Evolutionary conservation across 805 yeast species (phyloP), one percentile per base, ranked within the genome.

Genomic region (Cyberlindnera meyerae): DNA sequence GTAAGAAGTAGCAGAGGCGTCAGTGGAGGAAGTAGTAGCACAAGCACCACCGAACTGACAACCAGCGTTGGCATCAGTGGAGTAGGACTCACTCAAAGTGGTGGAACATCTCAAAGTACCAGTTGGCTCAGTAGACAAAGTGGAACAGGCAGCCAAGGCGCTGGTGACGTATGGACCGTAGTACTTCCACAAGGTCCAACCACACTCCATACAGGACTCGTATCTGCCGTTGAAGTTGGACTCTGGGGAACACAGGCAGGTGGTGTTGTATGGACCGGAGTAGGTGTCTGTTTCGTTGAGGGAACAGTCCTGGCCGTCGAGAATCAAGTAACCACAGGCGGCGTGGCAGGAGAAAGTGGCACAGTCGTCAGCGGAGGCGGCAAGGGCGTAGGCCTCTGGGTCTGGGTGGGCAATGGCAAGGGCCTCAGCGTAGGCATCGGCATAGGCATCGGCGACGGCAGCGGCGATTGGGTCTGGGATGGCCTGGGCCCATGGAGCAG

Each of bases 161-260:
- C 43, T 26, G 17, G 54, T 40, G 35, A 62, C 53, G 47, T 46
- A 62, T 1, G 40, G 33, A 27, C 64, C 61, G 46, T 63, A 63
- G 47, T 62, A 59, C 32, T 40, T 39, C 67, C 67, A 63, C 42
- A 63, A 43, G 36, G 65, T 60, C 65, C 68, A 62, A 30, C 66
- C 68, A 58, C 68, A 64, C 32, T 51, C 62, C 45, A 64, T 52
- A 52, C 69, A 64, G 6, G 44, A 42, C n/a, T 47, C 44, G 42
- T 62, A 60, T 30, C 52, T 46, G 8, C 36, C 25, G 33, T 51
- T 13, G 53, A 63, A 63, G 6, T 40, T 18, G 21, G 61, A 34
- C 24, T 32, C 62, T 0, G 39, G 30, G 11, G 46, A 31, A 60
- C 69, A 63, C 29, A 63, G 45, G 50, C 66, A 60, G 12, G 44